Evolutionary conservation across 208 protist species (phyloP).

Genomic region (Leishmania lainsoni): DNA sequence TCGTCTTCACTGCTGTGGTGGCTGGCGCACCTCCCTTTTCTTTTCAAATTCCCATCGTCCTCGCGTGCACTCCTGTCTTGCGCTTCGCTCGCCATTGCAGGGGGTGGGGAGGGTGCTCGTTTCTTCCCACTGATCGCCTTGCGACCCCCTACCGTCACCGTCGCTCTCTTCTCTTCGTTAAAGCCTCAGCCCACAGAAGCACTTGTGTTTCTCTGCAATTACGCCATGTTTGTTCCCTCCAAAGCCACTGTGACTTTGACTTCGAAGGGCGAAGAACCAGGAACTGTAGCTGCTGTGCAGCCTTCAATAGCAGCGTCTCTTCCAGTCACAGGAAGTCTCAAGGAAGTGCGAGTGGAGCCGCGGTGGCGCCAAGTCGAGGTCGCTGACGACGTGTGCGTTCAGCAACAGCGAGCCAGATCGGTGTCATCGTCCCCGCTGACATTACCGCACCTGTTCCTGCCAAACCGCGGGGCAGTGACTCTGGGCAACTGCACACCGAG

Average conservation of each 20-base stretch:
- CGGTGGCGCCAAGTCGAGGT: not conserved
- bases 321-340: not conserved
- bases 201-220: not conserved
- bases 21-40: not conserved
- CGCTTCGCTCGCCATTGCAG: not conserved
- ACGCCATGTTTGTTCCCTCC: not conserved
- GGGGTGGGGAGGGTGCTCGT: not conserved
- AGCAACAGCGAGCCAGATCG: not conserved
- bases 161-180: not conserved
- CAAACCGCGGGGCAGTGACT: not conserved
- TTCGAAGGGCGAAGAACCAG: not conserved
- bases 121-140: not conserved
- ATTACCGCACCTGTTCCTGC: not conserved
- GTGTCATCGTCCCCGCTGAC: not conserved
- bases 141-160: not conserved
- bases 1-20: not conserved
- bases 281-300: not conserved
- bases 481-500: not conserved
- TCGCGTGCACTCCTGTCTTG: not conserved
- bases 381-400: not conserved
- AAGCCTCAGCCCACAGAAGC: not conserved
- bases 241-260: not conserved
- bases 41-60: not conserved
- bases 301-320: not conserved
- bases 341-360: not conserved